Evolutionary conservation across 139 green algal species (phyloP).

Genomic region (Picocystis salinarum): DNA sequence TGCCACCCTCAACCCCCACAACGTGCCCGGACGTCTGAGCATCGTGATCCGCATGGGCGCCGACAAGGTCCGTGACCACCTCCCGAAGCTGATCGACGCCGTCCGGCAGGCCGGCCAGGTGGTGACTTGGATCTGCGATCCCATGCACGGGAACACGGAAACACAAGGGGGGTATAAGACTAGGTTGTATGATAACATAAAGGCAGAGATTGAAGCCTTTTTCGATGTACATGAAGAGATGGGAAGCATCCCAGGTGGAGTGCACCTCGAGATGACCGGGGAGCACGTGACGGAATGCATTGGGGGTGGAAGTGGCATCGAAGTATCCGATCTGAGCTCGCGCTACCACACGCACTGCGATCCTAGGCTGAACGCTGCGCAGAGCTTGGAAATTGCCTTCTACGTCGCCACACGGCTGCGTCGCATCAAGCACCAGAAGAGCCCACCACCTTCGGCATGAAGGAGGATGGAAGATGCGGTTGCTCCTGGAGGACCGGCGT

Average conservation of each 20-base stretch:
- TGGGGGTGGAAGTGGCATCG: conserved; percentile 43
- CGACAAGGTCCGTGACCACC: conserved; percentile 52
- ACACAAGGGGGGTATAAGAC: conserved; percentile 81
- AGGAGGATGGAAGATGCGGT: too few species aligned
- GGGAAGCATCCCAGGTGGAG: conserved; percentile 66
- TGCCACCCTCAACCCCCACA: conserved; percentile 77
- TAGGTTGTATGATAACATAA: conserved; percentile 76
- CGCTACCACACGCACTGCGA: conserved; percentile 99
- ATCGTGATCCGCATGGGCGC: conserved; percentile 95
- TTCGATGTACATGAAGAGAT: conserved; percentile 80
- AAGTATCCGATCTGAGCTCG: conserved; percentile 48
- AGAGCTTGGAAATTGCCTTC: conserved; percentile 96
- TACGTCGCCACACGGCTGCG: conserved; percentile 55
- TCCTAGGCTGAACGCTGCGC: conserved; percentile 90
- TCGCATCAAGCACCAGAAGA: neutral
- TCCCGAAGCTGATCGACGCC: conserved; percentile 41
- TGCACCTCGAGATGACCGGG: conserved; percentile 98
- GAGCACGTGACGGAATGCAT: conserved; percentile 94
- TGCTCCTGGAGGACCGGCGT: too few species aligned
- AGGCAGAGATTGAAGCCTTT: conserved; percentile 55
- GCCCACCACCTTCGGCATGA: too few species aligned
- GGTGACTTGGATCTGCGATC: conserved; percentile 92
- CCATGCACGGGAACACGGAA: conserved; percentile 99
- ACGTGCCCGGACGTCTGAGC: conserved; percentile 73
- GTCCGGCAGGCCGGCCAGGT: conserved; percentile 42